phyloP scores from a whole-genome alignment of 148 eudicot genomes.

The Simmondsia chinensis region DNA sequence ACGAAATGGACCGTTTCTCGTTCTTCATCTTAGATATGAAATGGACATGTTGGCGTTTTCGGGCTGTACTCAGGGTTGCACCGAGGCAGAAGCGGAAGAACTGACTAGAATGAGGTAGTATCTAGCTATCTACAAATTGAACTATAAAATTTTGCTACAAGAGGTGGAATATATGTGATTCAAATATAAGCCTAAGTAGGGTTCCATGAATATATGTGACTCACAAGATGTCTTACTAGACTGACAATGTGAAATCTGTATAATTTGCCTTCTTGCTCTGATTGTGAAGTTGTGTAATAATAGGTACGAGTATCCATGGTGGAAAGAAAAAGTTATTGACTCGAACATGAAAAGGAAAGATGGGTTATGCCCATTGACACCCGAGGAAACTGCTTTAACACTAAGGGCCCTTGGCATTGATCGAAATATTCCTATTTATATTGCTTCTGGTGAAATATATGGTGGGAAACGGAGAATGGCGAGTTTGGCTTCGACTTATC shows the following conservation, averaged over 20 bases:
- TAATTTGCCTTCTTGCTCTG: too few relatives aligned
- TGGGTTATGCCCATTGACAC: constrained; percentile 72
- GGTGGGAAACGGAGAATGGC: constrained; percentile 58
- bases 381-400: constrained; percentile 59
- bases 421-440: constrained; percentile 48
- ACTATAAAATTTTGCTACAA: too few relatives aligned
- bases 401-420: constrained; percentile 50
- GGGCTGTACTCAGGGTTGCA: constrained; percentile 69
- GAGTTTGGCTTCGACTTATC: constrained; percentile 44
- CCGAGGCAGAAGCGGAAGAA: constrained; percentile 43
- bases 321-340: constrained; percentile 71
- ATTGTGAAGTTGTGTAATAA: neutral
- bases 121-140: too few relatives aligned
- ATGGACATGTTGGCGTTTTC: constrained; percentile 86
- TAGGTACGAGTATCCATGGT: constrained; percentile 79
- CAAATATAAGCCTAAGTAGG: too few relatives aligned
- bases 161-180: too few relatives aligned
- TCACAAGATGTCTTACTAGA: too few relatives aligned
- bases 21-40: constrained; percentile 71
- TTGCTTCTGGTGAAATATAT: constrained; percentile 67
- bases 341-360: constrained; percentile 56
- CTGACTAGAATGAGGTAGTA: constrained; percentile 71
- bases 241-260: neutral
- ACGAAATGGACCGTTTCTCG: constrained; percentile 48
- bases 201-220: too few relatives aligned